A percentile compares a stretch with the other conserved stretches of the same genome.
Evolutionary conservation across 306 rosid species (phyloP).

Genomic region (Vachellia collinsii): DNA sequence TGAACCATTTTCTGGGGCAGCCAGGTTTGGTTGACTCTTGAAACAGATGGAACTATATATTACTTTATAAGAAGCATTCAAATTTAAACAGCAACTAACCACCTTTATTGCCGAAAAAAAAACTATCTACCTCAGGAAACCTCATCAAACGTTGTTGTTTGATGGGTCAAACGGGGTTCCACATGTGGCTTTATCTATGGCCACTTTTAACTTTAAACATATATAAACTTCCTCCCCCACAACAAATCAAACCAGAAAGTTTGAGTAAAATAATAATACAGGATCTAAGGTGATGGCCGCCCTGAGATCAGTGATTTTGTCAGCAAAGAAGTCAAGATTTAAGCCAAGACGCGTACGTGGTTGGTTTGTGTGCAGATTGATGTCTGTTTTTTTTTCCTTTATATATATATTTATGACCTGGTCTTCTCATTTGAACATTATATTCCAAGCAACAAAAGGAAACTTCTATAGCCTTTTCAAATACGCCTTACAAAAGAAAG

Average conservation of each 20-base stretch:
- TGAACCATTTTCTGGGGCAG: background rate
- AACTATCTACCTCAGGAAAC: background rate
- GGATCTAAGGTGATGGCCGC: background rate
- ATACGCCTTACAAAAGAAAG: background rate
- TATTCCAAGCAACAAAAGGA: background rate
- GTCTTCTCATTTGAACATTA: background rate
- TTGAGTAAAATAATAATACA: background rate
- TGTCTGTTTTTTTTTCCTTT: too few relatives aligned
- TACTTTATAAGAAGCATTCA: background rate
- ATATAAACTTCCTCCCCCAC: background rate
- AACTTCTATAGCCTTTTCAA: slow-evolving; percentile 12
- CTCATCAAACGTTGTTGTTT: background rate
- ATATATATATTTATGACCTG: background rate
- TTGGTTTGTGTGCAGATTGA: background rate
- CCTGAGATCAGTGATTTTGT: slow-evolving; percentile 22
- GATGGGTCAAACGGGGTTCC: background rate
- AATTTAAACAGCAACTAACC: background rate
- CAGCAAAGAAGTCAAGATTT: slow-evolving; percentile 19
- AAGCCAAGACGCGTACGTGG: background rate
- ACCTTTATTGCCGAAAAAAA: too few relatives aligned
- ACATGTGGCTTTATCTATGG: background rate
- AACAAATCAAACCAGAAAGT: background rate
- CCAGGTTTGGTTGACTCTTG: background rate
- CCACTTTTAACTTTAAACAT: background rate
- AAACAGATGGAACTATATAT: background rate